Percentiles rank a stretch among this genome's conserved stretches.
Evolutionary conservation across 495 filamentous ascomycete species (phyloP).

Genomic region (Penicillium soppii): DNA sequence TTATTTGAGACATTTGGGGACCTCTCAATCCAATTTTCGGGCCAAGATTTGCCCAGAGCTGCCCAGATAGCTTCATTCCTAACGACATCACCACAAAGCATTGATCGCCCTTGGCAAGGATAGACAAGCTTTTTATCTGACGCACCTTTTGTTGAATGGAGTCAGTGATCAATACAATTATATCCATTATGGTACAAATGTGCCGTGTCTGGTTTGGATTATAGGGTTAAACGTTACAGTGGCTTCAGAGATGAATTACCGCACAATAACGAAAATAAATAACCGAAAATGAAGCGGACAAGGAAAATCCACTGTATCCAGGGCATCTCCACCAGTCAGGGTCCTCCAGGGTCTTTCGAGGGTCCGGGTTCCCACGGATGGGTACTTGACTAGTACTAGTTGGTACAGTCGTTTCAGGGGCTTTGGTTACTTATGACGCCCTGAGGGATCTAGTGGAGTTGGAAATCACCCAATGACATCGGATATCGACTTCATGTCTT

Average conservation of each 20-base stretch:
- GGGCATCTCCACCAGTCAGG: constrained; percentile 3
- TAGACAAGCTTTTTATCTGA: constrained; percentile 11
- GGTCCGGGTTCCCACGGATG: background rate
- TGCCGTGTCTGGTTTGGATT: background rate
- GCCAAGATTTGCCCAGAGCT: background rate
- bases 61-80: constrained; percentile 2
- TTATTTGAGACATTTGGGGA: background rate
- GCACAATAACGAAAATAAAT: background rate
- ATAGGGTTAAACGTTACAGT: background rate
- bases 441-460: too few species aligned
- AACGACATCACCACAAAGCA: constrained; percentile 4
- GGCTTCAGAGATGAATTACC: background rate
- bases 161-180: too few species aligned
- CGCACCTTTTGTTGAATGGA: background rate
- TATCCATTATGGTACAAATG: background rate
- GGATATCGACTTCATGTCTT: too few species aligned
- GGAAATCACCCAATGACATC: background rate
- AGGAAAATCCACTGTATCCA: background rate
- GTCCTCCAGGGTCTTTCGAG: background rate
- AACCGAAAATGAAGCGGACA: background rate
- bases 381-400: too few species aligned
- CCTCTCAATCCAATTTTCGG: background rate
- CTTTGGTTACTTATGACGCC: too few species aligned
- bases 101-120: constrained; percentile 12
- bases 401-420: constrained; percentile 9